Evolutionary conservation across 169 alveolate genomes (phyloP).

Genomic region (Eimeria necatrix): DNA sequence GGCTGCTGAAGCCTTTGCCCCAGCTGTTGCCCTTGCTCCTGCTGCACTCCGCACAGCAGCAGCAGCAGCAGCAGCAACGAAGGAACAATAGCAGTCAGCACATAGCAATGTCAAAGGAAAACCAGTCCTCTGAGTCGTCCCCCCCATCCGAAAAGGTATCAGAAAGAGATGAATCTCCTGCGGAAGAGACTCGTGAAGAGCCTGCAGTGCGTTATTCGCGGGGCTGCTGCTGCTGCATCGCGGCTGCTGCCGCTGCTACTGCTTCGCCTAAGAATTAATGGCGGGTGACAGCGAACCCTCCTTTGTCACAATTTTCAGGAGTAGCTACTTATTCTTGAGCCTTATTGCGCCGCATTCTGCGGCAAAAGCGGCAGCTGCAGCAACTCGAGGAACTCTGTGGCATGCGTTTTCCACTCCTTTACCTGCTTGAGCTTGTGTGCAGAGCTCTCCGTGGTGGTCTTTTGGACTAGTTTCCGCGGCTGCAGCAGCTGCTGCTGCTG

Average conservation of each 20-base stretch:
- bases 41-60: conserved; percentile 38
- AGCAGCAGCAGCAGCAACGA: conserved; percentile 20
- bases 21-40: conserved; percentile 37
- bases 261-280: background rate
- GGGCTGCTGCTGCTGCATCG: background rate
- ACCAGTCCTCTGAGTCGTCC: conserved; percentile 5
- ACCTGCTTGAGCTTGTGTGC: background rate
- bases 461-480: conserved; percentile 62
- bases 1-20: background rate
- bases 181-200: background rate
- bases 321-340: background rate
- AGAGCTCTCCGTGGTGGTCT: conserved; percentile 67
- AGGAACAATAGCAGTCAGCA: background rate
- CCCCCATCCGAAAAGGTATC: conserved; percentile 10
- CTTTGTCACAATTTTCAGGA: background rate
- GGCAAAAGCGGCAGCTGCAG: background rate
- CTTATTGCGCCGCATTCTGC: background rate
- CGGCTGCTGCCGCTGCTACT: conserved; percentile 6
- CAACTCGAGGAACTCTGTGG: background rate
- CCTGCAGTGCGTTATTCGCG: conserved; percentile 5
- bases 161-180: background rate
- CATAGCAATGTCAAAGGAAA: conserved; percentile 16
- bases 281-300: background rate
- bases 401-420: background rate
- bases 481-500: conserved; percentile 54